These are phyloP conservation scores for Pleurotus cornucopiae DNA, from an alignment of 768 basidiomycete genomes.

Conservation along the genomic window DNA sequence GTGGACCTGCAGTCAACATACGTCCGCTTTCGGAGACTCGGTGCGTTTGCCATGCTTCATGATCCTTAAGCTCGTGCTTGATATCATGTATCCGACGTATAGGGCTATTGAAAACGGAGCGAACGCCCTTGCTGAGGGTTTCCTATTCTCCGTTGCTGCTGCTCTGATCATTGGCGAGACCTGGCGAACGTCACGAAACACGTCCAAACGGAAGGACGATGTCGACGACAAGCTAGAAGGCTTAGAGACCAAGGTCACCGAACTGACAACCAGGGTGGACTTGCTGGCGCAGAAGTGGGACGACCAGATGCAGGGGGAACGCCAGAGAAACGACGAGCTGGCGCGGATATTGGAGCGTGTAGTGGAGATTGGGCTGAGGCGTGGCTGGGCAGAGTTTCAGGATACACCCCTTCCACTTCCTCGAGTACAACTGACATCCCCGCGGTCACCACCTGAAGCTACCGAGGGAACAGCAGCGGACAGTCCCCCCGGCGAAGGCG, in stretches of 20 bases:
- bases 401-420: constrained; percentile 52
- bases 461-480: background rate
- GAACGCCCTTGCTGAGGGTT: constrained; percentile 80
- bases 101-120: constrained; percentile 87
- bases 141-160: constrained; percentile 76
- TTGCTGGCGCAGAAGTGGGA: constrained; percentile 36
- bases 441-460: background rate
- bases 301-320: constrained; percentile 39
- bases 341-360: constrained; percentile 59
- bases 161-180: constrained; percentile 71
- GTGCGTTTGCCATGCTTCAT: constrained; percentile 31
- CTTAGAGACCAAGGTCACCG: constrained; percentile 41
- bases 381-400: constrained; percentile 63
- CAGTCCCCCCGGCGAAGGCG: background rate
- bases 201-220: constrained; percentile 64
- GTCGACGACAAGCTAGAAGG: constrained; percentile 71
- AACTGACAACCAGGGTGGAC: constrained; percentile 40
- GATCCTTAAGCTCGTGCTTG: background rate
- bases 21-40: constrained; percentile 74
- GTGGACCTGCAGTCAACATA: constrained; percentile 68
- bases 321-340: constrained; percentile 60
- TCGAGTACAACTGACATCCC: constrained; percentile 29
- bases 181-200: constrained; percentile 68
- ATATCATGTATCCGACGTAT: background rate
- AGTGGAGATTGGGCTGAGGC: constrained; percentile 62